These are phyloP conservation scores for Aspergillus novofumigatus DNA, from an alignment of 2,329 filamentous ascomycete genomes.

Conservation along the genomic window DNA sequence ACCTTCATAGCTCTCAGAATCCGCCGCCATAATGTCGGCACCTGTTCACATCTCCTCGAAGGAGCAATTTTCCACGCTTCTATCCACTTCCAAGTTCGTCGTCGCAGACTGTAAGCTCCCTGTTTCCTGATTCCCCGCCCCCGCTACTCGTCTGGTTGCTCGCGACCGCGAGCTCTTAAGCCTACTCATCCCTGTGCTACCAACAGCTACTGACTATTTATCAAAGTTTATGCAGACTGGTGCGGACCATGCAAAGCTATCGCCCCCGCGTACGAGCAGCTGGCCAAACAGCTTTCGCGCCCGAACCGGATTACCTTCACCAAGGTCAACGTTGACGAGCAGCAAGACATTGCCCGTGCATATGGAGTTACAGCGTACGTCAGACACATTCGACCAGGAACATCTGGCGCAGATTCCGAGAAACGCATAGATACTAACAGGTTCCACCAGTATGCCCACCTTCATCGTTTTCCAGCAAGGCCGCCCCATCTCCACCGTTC, in stretches of 20 bases:
- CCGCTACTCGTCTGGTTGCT: slow-evolving; percentile 11
- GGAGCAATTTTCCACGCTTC: slow-evolving; percentile 62
- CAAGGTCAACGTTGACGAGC: slow-evolving; percentile 79
- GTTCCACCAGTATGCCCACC: slow-evolving; percentile 66
- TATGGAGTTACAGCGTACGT: slow-evolving; percentile 67
- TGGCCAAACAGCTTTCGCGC: slow-evolving; percentile 67
- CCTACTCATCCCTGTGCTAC: not conserved
- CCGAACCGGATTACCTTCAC: slow-evolving; percentile 73
- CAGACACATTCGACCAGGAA: not conserved
- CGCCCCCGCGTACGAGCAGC: slow-evolving; percentile 74
- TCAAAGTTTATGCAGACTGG: slow-evolving; percentile 79
- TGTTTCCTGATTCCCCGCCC: not conserved
- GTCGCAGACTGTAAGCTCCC: slow-evolving; percentile 76
- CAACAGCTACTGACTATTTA: not conserved
- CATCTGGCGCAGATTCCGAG: not conserved
- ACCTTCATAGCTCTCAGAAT: slow-evolving; percentile 8
- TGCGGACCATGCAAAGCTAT: slow-evolving; percentile 81
- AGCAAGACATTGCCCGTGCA: slow-evolving; percentile 67
- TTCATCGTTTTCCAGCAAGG: slow-evolving; percentile 82
- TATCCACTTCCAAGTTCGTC: slow-evolving; percentile 71
- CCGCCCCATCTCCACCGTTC: slow-evolving; percentile 62
- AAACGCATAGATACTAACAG: slow-evolving; percentile 1
- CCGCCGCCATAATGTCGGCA: slow-evolving; percentile 36
- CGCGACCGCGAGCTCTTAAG: slow-evolving; percentile 6
- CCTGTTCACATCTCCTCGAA: slow-evolving; percentile 57